Evolutionary conservation across 176 grass and related monocot species (phyloP).

Genomic region (Cenchrus americanus): DNA sequence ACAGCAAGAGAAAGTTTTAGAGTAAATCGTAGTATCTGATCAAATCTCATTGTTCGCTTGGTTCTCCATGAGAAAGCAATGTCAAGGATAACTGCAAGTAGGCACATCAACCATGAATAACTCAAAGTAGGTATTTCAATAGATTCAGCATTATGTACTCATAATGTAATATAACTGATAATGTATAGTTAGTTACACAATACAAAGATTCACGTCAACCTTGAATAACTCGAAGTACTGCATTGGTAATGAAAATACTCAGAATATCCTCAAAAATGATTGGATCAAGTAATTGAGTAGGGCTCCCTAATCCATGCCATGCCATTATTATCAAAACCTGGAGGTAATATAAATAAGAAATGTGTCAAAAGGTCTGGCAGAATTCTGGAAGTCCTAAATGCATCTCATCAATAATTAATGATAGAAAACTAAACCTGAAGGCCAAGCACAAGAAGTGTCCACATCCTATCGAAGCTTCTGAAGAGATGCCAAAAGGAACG

Average conservation of each 20-base stretch:
- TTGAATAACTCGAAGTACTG: constrained; percentile 86
- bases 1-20: constrained; percentile 74
- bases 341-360: constrained; percentile 40
- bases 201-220: constrained; percentile 43
- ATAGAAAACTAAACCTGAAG: constrained; percentile 68
- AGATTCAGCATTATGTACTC: constrained; percentile 10
- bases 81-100: constrained; percentile 75
- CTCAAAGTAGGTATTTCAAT: constrained; percentile 4
- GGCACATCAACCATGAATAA: background rate
- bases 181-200: constrained; percentile 6
- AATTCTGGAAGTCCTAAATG: constrained; percentile 37
- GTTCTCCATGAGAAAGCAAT: constrained; percentile 86
- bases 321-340: constrained; percentile 97
- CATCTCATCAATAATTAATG: constrained; percentile 21
- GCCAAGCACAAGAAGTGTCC: constrained; percentile 87
- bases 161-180: background rate
- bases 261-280: constrained; percentile 77
- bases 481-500: constrained; percentile 97
- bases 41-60: constrained; percentile 65
- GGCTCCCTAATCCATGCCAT: constrained; percentile 83
- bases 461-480: constrained; percentile 96
- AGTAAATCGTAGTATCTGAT: constrained; percentile 75
- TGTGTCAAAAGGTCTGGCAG: constrained; percentile 28
- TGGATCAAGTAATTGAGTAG: constrained; percentile 88
- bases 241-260: constrained; percentile 96